Percentiles rank a stretch among this genome's conserved stretches.
These are phyloP conservation scores for Sambucus nigra DNA, from an alignment of 129 eudicot genomes.

Conservation along the genomic window DNA sequence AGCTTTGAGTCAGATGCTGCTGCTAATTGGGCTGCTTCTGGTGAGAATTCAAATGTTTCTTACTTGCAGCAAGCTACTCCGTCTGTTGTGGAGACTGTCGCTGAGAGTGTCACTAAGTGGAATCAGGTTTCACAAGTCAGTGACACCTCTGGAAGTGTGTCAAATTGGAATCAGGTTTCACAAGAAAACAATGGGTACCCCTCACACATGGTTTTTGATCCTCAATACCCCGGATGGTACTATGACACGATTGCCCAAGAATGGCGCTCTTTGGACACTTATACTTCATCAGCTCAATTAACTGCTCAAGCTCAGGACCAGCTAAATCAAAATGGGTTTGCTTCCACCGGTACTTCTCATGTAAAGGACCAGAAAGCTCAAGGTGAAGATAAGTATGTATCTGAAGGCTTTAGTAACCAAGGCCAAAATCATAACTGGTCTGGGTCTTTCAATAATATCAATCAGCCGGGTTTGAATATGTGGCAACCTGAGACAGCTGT, in stretches of 20 bases:
- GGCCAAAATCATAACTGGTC: constrained; percentile 43
- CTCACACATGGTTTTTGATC: constrained; percentile 86
- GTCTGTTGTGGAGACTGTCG: constrained; percentile 39
- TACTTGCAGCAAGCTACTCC: constrained; percentile 59
- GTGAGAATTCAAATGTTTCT: constrained; percentile 39
- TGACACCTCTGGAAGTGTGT: constrained; percentile 25
- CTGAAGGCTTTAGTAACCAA: constrained; percentile 23
- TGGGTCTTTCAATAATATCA: constrained; percentile 25
- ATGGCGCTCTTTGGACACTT: constrained; percentile 67
- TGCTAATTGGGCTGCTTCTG: constrained; percentile 30
- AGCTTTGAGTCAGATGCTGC: constrained; percentile 21
- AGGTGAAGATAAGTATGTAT: constrained; percentile 20
- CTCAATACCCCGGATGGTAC: constrained; percentile 97
- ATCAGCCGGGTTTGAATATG: constrained; percentile 32
- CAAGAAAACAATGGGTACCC: constrained; percentile 63
- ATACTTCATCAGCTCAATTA: constrained; percentile 28
- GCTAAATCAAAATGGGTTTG: constrained; percentile 34
- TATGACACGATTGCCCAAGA: constrained; percentile 68
- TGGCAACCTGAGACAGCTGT: constrained; percentile 30
- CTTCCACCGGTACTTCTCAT: constrained; percentile 27
- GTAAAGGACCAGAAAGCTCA: constrained; percentile 31
- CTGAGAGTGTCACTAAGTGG: constrained; percentile 45
- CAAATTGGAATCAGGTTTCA: constrained; percentile 51
- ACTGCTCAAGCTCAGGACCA: constrained; percentile 30
- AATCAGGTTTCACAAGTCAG: constrained; percentile 32